These are phyloP conservation scores for Magnolia sinica DNA, from an alignment of 164 flowering plant genomes.

Conservation along the genomic window DNA sequence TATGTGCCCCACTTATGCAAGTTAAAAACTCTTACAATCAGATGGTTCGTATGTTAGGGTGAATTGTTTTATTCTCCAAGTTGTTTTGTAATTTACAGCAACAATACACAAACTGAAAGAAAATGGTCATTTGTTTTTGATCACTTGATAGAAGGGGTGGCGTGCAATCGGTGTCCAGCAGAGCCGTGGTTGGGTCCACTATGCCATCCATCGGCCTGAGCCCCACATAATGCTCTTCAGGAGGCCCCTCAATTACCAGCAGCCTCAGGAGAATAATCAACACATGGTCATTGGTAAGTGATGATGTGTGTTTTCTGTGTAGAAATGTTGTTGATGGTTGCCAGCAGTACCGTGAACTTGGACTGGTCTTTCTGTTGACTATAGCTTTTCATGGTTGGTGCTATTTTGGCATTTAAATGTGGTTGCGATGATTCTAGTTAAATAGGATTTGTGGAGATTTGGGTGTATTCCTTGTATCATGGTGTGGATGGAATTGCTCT, in stretches of 20 bases:
- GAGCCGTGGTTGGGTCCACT: slow-evolving; percentile 67
- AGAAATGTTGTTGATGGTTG: too few relatives aligned
- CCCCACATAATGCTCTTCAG: slow-evolving; percentile 99
- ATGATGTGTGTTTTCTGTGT: background rate
- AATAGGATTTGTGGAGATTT: background rate
- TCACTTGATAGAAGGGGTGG: slow-evolving; percentile 70
- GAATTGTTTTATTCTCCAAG: too few relatives aligned
- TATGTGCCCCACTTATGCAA: too few relatives aligned
- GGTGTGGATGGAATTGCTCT: background rate
- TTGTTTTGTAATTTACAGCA: too few relatives aligned
- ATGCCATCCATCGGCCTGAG: slow-evolving; percentile 67
- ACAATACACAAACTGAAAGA: too few relatives aligned
- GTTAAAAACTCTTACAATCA: too few relatives aligned
- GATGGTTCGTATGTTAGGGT: too few relatives aligned
- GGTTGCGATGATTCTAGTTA: background rate
- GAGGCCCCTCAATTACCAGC: slow-evolving; percentile 92
- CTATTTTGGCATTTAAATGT: too few relatives aligned
- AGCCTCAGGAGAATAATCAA: slow-evolving; percentile 57
- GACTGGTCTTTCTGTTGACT: too few relatives aligned
- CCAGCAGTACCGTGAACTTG: too few relatives aligned
- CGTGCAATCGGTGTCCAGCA: slow-evolving; percentile 97
- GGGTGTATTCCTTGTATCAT: background rate
- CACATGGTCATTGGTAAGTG: slow-evolving; percentile 25
- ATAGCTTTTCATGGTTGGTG: too few relatives aligned
- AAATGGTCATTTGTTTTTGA: background rate